Conservation (phyloP, 176 grass and related monocot genomes). For the Oryza australiensis region DNA sequence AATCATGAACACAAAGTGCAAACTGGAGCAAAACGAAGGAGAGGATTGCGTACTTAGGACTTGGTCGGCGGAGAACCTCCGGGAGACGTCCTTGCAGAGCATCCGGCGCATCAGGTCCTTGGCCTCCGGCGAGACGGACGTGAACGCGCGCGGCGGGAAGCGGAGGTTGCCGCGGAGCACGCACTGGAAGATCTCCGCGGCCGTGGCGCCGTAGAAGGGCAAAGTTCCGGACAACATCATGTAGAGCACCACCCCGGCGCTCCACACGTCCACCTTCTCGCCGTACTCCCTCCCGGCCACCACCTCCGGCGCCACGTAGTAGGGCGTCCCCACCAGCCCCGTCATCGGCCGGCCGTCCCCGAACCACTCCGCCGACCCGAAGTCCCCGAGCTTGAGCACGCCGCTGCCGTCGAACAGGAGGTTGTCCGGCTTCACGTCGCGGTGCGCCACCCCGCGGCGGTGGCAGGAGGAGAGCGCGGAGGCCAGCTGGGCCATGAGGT, state of each 20-base stretch:
- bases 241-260: constrained; percentile 80
- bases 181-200: constrained; percentile 55
- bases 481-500: constrained; percentile 26
- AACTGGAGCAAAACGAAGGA: background rate
- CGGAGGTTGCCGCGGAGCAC: constrained; percentile 63
- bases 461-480: constrained; percentile 55
- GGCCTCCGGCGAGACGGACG: constrained; percentile 57
- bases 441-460: constrained; percentile 74
- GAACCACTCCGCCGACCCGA: constrained; percentile 78
- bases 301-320: constrained; percentile 87
- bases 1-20: background rate
- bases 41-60: constrained; percentile 42
- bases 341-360: constrained; percentile 54
- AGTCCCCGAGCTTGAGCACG: constrained; percentile 66
- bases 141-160: constrained; percentile 62
- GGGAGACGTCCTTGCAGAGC: constrained; percentile 70
- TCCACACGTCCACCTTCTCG: constrained; percentile 95
- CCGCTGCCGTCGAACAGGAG: constrained; percentile 57
- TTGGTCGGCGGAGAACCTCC: constrained; percentile 72
- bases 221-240: constrained; percentile 58
- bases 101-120: constrained; percentile 83
- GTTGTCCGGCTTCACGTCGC: constrained; percentile 90
- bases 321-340: constrained; percentile 69
- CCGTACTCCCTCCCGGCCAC: constrained; percentile 53
- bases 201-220: constrained; percentile 65